Conservation (phyloP, 768 basidiomycete genomes). For the Inosperma sp. region DNA sequence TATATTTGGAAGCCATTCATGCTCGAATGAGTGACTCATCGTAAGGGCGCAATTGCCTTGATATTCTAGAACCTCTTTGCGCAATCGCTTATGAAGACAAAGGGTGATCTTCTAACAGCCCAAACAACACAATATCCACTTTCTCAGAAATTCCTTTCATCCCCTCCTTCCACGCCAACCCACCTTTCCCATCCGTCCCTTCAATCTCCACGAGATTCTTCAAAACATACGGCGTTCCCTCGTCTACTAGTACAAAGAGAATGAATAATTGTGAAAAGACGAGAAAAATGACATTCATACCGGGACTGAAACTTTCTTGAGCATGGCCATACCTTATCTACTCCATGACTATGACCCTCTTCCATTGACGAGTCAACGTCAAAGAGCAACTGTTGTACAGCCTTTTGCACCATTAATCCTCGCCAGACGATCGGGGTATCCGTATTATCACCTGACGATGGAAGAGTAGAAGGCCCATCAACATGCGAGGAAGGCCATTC, state of each 20-base stretch:
- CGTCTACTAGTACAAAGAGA: slow-evolving; percentile 55
- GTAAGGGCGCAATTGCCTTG: too few species aligned
- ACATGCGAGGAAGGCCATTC: slow-evolving; percentile 91
- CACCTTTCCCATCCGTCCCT: slow-evolving; percentile 21
- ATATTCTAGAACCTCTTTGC: too few species aligned
- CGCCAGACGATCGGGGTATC: slow-evolving; percentile 92
- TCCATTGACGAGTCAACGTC: slow-evolving; percentile 82
- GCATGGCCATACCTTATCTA: slow-evolving; percentile 93
- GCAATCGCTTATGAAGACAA: too few species aligned
- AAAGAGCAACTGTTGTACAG: slow-evolving; percentile 92
- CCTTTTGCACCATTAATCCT: slow-evolving; percentile 97
- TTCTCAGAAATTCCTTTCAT: slow-evolving; percentile 21
- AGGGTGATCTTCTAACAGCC: too few species aligned
- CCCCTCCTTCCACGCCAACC: slow-evolving; percentile 22
- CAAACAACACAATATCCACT: slow-evolving; percentile 3
- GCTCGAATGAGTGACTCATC: too few species aligned
- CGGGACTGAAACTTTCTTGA: slow-evolving; percentile 82
- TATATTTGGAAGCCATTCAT: too few species aligned
- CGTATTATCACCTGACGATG: slow-evolving; percentile 40
- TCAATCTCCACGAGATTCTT: slow-evolving; percentile 5
- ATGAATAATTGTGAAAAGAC: not conserved
- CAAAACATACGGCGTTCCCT: slow-evolving; percentile 52
- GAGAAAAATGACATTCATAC: slow-evolving; percentile 39
- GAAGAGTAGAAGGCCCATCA: slow-evolving; percentile 91
- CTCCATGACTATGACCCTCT: slow-evolving; percentile 36